Evolutionary conservation across 2,329 filamentous ascomycete species (phyloP), one percentile per base, ranked within the genome.

Genomic region (Shiraia sp.): DNA sequence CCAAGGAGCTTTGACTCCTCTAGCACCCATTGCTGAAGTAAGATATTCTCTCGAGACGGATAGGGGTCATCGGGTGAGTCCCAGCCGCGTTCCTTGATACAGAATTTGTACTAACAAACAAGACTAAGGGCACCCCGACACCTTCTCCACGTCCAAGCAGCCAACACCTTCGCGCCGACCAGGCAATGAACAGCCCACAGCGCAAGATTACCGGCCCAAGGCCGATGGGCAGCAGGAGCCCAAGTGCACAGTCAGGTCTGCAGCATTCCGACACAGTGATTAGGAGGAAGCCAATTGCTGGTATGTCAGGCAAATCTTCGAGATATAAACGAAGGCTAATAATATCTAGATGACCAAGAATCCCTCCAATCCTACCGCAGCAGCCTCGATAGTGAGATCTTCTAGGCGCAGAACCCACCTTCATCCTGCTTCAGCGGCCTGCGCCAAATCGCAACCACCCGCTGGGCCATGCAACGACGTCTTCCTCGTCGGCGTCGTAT

Each of bases 21-120:
- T 78, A 19, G 74, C 74, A 42, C 75, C 75, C n/a, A 78, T 78
- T 44, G 71, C 74, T 46, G 75, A 78, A 59, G 74, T 76, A 25
- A 58, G 75, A 29, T 76, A 77, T 49, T 74, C 70, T 38, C 64
- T 77, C 7, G 75, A 77, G 61, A 76, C 73, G 7, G 74, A 78
- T 37, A 66, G 52, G 14, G 49, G 58, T 22, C 54, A 55, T 40
- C 54, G 53, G 23, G 61, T 63, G 54, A 45, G 59, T 52, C 34
- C 4, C 36, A 15, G n/a, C 10, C 9, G 7, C 28, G 16, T 4
- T 32, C 25, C 22, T 17, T 26, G 39, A 16, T 26, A 35, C 15
- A 10, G 4, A 23, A 39, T 7, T 27, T 34, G 36, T 44, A 41
- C 45, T 61, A 44, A 57, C 32, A 23, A 16, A 27, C 9, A 32